Conservation (phyloP, 2,329 filamentous ascomycete species). For the Aureobasidium subglaciale region DNA sequence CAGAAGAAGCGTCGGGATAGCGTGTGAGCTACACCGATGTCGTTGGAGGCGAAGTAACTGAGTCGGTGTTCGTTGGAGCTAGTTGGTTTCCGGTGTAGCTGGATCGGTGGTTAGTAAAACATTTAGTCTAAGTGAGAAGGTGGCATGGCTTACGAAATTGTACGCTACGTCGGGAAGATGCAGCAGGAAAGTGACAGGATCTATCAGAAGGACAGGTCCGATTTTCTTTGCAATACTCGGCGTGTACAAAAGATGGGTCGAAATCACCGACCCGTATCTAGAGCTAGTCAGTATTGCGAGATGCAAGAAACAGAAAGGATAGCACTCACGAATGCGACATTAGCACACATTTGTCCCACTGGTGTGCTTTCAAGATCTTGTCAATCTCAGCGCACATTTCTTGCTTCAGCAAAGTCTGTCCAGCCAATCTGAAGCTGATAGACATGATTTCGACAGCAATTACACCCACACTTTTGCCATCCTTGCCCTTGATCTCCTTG, state of each 20-base stretch:
- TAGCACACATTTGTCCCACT: conserved; percentile 53
- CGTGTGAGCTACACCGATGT: conserved; percentile 59
- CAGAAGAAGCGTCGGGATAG: conserved; percentile 64
- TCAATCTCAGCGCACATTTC: conserved; percentile 52
- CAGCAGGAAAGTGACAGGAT: conserved; percentile 61
- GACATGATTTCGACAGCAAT: conserved; percentile 60
- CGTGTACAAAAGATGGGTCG: conserved; percentile 54
- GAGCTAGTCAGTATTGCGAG: not conserved
- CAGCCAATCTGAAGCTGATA: conserved; percentile 56
- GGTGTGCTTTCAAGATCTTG: conserved; percentile 51
- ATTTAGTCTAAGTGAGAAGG: too few relatives aligned
- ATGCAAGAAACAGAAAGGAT: not conserved
- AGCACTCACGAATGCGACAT: conserved; percentile 41
- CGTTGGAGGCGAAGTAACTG: conserved; percentile 63
- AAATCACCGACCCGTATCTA: conserved; percentile 55
- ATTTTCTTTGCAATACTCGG: conserved; percentile 40
- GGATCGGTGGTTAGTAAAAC: too few relatives aligned
- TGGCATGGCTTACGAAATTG: conserved; percentile 50
- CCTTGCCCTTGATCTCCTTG: conserved; percentile 33
- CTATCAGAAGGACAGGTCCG: conserved; percentile 46
- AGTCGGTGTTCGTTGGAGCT: conserved; percentile 64
- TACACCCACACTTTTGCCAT: conserved; percentile 48
- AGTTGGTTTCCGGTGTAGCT: conserved; percentile 21
- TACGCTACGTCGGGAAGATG: conserved; percentile 65
- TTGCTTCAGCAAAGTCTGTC: conserved; percentile 43